Evolutionary conservation across 371 early-diverging fungal species (phyloP).

Genomic region (Thermomucor indicae-seudaticae): DNA sequence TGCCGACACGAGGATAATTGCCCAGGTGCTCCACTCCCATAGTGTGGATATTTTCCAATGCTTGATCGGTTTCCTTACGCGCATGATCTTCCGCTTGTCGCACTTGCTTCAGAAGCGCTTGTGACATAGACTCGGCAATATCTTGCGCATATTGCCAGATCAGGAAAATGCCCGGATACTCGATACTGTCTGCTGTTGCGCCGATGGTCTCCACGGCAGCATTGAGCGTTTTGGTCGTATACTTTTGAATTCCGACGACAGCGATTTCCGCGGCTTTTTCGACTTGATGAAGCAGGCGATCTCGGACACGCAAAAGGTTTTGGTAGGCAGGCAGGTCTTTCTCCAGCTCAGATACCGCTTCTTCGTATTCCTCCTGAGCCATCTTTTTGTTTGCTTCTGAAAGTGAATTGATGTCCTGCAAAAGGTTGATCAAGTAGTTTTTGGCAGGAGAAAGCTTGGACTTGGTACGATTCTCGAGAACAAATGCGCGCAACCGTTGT

Average conservation of each 20-base stretch:
- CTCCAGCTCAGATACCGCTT: conserved; percentile 42
- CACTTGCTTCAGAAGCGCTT: conserved; percentile 58
- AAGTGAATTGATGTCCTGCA: conserved; percentile 60
- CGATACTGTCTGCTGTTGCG: conserved; percentile 52
- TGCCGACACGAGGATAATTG: conserved; percentile 29
- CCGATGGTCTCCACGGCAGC: conserved; percentile 56
- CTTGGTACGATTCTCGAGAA: conserved; percentile 90
- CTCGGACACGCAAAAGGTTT: conserved; percentile 47
- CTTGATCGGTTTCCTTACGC: conserved; percentile 52
- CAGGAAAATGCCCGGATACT: conserved; percentile 77
- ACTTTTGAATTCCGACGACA: conserved; percentile 46
- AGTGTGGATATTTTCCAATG: conserved; percentile 56
- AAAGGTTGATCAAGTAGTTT: conserved; percentile 79
- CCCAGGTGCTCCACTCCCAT: conserved; percentile 56
- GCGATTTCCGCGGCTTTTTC: conserved; percentile 66
- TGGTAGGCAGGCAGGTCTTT: conserved; percentile 53
- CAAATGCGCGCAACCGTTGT: conserved; percentile 82
- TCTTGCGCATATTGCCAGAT: conserved; percentile 87
- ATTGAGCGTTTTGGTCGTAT: conserved; percentile 48
- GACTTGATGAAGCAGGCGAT: conserved; percentile 57
- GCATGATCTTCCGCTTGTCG: conserved; percentile 66
- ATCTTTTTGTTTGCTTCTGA: conserved; percentile 50
- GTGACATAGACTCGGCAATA: conserved; percentile 65
- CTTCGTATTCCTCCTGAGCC: conserved; percentile 28
- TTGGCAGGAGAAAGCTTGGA: conserved; percentile 94